Evolutionary conservation across 352 stramenopile genomes (phyloP).

Genomic region (Phytophthora sojae): DNA sequence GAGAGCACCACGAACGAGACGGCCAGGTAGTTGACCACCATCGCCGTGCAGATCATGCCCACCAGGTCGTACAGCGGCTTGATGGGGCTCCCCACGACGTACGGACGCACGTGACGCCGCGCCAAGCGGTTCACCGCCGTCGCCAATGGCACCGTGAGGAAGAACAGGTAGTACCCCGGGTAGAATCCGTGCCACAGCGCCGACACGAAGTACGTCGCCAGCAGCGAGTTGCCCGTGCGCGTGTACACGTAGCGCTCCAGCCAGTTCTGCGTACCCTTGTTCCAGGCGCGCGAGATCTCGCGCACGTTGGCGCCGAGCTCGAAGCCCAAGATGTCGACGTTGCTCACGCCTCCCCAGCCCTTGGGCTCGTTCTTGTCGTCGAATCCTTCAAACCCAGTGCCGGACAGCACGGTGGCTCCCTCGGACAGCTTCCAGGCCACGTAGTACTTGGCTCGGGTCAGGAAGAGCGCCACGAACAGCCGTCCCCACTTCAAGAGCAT

Average conservation of each 20-base stretch:
- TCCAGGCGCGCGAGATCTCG: conserved; percentile 93
- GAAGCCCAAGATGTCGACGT: conserved; percentile 96
- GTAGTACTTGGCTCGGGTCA: conserved; percentile 96
- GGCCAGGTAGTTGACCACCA: conserved; percentile 80
- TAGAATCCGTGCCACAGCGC: conserved; percentile 99
- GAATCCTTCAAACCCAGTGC: conserved; percentile 95
- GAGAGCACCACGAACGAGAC: conserved; percentile 79
- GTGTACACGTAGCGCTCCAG: conserved; percentile 98
- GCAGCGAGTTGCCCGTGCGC: conserved; percentile 93
- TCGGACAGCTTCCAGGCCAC: conserved; percentile 94
- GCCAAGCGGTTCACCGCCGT: conserved; percentile 77
- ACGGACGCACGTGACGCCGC: conserved; percentile 57
- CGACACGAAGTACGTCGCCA: conserved; percentile 95
- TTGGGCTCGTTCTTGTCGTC: conserved; percentile 77
- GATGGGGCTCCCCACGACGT: conserved; percentile 46
- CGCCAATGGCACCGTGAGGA: conserved; percentile 72
- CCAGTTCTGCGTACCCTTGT: conserved; percentile 97
- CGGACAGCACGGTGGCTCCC: conserved; percentile 77
- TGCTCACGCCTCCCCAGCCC: conserved; percentile 95
- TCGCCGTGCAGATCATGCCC: conserved; percentile 58
- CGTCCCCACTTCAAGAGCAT: neutral
- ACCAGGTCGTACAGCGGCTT: conserved; percentile 74
- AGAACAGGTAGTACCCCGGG: conserved; percentile 98
- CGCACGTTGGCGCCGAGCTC: conserved; percentile 91
- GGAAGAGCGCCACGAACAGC: conserved; percentile 62